Conservation (phyloP, 139 green algal genomes). For the Picochlorum sp. region DNA sequence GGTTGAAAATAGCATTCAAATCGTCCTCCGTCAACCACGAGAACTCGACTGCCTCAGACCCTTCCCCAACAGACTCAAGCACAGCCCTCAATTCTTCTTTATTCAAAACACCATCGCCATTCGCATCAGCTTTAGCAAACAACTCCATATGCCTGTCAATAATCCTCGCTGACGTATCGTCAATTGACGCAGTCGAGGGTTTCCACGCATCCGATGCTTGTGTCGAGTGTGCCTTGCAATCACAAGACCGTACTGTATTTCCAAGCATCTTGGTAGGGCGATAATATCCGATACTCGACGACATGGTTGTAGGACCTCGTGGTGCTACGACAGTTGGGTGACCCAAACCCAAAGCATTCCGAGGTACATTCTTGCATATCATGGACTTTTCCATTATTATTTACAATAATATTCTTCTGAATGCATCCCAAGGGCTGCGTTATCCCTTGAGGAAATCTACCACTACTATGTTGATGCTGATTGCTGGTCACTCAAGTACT, state of each 20-base stretch:
- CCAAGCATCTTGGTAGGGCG: too few relatives aligned
- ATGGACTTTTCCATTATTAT: too few relatives aligned
- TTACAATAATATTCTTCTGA: too few relatives aligned
- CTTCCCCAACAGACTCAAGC: slow-evolving; percentile 25
- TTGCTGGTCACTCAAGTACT: slow-evolving; percentile 18
- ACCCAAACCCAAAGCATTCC: too few relatives aligned
- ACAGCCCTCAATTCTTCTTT: slow-evolving; percentile 12
- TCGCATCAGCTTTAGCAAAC: slow-evolving; percentile 8
- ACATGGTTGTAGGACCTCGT: too few relatives aligned
- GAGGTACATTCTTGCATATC: too few relatives aligned
- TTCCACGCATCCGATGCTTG: slow-evolving; percentile 16
- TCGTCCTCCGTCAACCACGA: slow-evolving; percentile 22
- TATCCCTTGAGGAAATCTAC: too few relatives aligned
- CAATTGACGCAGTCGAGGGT: slow-evolving; percentile 2
- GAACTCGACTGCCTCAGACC: slow-evolving; percentile 4
- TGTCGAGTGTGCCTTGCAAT: neutral
- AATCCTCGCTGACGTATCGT: neutral
- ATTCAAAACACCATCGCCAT: slow-evolving; percentile 19
- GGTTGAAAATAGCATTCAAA: slow-evolving; percentile 11
- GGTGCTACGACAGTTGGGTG: too few relatives aligned
- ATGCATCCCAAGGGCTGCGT: too few relatives aligned
- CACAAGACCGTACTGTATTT: neutral
- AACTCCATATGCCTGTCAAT: neutral
- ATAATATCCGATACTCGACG: too few relatives aligned
- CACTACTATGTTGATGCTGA: too few relatives aligned